Base-by-base conservation (phyloP, 352 stramenopile species). In the Phytophthora meadii region DNA sequence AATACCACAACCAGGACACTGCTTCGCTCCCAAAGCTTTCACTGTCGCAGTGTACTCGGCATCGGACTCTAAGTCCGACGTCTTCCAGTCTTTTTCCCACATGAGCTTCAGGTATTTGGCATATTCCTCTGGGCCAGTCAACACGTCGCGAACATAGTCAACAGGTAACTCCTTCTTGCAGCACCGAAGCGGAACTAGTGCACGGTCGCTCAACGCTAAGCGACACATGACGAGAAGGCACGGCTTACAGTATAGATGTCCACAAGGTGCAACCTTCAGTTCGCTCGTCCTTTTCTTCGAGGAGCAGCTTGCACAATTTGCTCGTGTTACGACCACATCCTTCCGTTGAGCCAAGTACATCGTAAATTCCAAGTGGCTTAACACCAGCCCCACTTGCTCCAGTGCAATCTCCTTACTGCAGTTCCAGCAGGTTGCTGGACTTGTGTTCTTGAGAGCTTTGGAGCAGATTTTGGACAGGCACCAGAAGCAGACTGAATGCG, bases 1-100 rank as follows among this genome's bases (percentile, higher is more conserved):
- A 11, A 94, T 77, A 14, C 85, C 85, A 57, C 85, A 94, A 22
- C 79, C 85, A 1, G 85, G 83, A 44, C 85, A 94, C 44, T 92
- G 85, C 57, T 94, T 94, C 0, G 69, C 83, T 14, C 84, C 81
- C 2, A 87, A 19, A 3, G 40, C 25, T 30, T 49, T 48, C 9
- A 94, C 81, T 10, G 62, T 75, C 5, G 60, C 44, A 8, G 78
- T 61, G 63, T 94, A 94, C 54, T 92, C 83, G 25, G 59, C 57
- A 60, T 94, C 85, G 6, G 81, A 90, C 40, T 70, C 45, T 2
- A 94, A 72, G 30, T 89, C 74, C 49, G 72, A 90, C 36, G 61
- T 22, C 47, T 79, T 78, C 83, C 85, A 92, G 48, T 79, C 48
- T 58, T 80, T 84, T 42, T 91, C 83, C 3, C 10, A 40, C 34